These are phyloP conservation scores for Aureobasidium lini DNA, from an alignment of 2,329 filamentous ascomycete genomes.

Conservation along the genomic window DNA sequence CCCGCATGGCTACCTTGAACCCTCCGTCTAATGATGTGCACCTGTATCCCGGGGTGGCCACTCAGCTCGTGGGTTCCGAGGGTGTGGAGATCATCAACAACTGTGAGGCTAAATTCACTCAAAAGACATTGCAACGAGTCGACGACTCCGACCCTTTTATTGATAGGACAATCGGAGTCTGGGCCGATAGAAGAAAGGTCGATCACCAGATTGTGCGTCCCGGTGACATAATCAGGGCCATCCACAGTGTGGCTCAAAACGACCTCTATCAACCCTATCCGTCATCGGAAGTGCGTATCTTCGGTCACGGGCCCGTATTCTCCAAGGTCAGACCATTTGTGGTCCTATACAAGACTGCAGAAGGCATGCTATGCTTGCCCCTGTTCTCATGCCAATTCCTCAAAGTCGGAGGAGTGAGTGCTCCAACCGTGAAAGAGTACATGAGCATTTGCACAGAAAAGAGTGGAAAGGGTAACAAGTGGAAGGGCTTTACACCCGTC, in stretches of 20 bases:
- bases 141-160: not conserved
- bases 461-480: not conserved
- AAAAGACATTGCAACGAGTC: not conserved
- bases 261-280: not conserved
- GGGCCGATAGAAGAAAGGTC: not conserved
- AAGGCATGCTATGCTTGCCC: not conserved
- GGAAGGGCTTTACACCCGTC: not conserved
- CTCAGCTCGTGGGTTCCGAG: not conserved
- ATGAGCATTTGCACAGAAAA: not conserved
- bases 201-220: not conserved
- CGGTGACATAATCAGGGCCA: not conserved
- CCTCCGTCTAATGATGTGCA: too few species aligned
- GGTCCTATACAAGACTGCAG: not conserved
- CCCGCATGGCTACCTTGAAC: too few species aligned
- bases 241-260: not conserved
- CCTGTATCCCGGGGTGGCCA: not conserved
- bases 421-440: not conserved
- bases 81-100: not conserved
- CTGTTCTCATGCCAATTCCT: not conserved
- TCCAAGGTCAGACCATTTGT: not conserved
- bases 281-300: not conserved
- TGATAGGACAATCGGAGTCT: not conserved
- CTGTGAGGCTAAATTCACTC: not conserved
- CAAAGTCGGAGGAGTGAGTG: not conserved
- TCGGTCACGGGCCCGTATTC: not conserved